Percentiles rank a stretch among this genome's conserved stretches.
phyloP scores from a whole-genome alignment of 257 asterid genomes.

The Gentiana straminea region DNA sequence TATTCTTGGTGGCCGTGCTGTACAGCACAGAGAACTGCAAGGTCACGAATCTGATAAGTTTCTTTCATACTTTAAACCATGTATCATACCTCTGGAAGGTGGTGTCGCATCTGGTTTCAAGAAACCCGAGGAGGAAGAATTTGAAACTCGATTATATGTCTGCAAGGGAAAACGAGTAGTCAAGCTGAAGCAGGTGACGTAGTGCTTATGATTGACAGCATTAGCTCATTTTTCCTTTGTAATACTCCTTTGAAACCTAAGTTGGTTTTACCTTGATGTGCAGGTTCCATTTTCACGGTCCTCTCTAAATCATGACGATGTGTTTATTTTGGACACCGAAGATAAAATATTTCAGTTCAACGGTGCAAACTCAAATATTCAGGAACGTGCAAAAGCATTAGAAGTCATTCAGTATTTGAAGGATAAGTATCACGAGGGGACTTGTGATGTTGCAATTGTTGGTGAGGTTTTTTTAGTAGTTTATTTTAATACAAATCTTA shows the following conservation, averaged over 20 bases:
- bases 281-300: conserved; percentile 93
- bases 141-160: conserved; percentile 64
- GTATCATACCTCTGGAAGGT: conserved; percentile 88
- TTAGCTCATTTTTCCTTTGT: conserved; percentile 2
- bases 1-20: conserved; percentile 92
- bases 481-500: not conserved
- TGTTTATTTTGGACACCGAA: conserved; percentile 81
- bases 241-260: not conserved
- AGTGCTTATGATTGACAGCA: not conserved
- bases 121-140: conserved; percentile 72
- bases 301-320: conserved; percentile 89
- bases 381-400: conserved; percentile 89
- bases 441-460: conserved; percentile 87
- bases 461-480: conserved; percentile 38
- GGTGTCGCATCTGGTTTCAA: conserved; percentile 87
- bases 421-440: conserved; percentile 90
- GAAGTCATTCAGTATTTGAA: conserved; percentile 89
- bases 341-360: conserved; percentile 89
- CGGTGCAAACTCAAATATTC: conserved; percentile 89
- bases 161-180: conserved; percentile 82
- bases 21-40: conserved; percentile 84
- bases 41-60: conserved; percentile 88
- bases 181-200: conserved; percentile 66
- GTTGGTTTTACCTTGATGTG: conserved; percentile 11
- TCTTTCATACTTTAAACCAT: conserved; percentile 83